A percentile compares a stretch with the other conserved stretches of the same genome.
Conservation (phyloP, 306 rosid genomes). For the Dryas octopetala region DNA sequence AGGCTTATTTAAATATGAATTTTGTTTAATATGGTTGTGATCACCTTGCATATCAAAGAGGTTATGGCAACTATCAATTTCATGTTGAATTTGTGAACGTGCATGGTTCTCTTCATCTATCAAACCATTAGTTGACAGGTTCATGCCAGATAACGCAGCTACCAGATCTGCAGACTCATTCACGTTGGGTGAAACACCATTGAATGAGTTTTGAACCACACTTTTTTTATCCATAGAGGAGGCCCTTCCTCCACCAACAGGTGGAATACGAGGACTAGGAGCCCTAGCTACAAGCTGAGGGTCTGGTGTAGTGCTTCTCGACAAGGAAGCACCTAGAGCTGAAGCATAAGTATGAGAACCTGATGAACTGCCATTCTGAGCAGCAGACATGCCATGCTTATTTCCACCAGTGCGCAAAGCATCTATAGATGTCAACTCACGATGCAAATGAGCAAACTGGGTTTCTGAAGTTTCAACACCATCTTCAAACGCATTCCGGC, state of each 20-base stretch:
- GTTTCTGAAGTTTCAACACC: conserved; percentile 64
- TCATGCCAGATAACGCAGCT: conserved; percentile 78
- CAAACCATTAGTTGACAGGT: conserved; percentile 54
- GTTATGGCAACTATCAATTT: conserved; percentile 51
- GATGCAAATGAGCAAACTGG: conserved; percentile 56
- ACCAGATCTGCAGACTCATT: conserved; percentile 70
- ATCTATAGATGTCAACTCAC: conserved; percentile 48
- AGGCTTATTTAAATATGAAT: conserved; percentile 55
- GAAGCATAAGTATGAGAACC: conserved; percentile 80
- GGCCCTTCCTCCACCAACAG: conserved; percentile 72
- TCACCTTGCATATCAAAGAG: conserved; percentile 69
- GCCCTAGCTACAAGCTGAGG: conserved; percentile 76
- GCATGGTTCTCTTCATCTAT: conserved; percentile 55
- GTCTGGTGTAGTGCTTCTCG: conserved; percentile 90
- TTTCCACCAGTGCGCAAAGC: conserved; percentile 46
- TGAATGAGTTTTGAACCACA: conserved; percentile 49
- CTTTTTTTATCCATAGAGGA: conserved; percentile 62
- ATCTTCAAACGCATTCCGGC: conserved; percentile 82
- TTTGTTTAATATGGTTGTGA: conserved; percentile 58
- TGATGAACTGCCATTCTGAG: conserved; percentile 49
- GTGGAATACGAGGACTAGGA: conserved; percentile 84
- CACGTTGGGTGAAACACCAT: conserved; percentile 48
- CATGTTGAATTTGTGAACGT: conserved; percentile 61
- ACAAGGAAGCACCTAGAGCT: conserved; percentile 76
- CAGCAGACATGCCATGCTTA: conserved; percentile 56